Evolutionary conservation across 768 basidiomycete genomes (phyloP).

Genomic region (Russula dissimulans): DNA sequence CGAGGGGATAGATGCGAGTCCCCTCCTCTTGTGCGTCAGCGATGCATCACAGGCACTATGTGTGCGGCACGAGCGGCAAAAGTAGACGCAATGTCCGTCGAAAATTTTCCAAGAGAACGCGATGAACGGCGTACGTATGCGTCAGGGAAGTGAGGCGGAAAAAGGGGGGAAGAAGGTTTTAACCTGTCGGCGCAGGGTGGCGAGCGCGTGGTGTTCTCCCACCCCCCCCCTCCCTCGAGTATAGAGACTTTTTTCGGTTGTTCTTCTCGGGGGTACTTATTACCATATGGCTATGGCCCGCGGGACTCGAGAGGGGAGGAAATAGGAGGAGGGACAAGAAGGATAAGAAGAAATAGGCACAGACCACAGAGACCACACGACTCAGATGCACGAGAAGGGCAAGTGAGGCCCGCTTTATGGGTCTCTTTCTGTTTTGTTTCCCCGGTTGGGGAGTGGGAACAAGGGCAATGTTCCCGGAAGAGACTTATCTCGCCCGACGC

Average conservation of each 20-base stretch:
- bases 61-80: neutral
- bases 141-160: neutral
- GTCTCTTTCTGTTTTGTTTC: neutral
- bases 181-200: slow-evolving; percentile 1
- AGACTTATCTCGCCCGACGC: slow-evolving; percentile 4
- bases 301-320: neutral
- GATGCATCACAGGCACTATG: slow-evolving; percentile 2
- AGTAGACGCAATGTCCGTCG: neutral
- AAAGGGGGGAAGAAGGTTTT: neutral
- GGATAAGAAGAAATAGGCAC: neutral
- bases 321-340: neutral
- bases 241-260: neutral
- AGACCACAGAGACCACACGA: no score
- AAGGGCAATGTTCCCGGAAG: slow-evolving; percentile 8
- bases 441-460: neutral
- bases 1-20: no score
- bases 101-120: neutral
- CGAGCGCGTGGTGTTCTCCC: neutral
- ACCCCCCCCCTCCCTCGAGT: no score
- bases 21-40: neutral
- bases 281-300: neutral
- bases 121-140: neutral
- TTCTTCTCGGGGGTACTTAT: neutral
- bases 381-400: neutral
- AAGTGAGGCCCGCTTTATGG: neutral